phyloP scores from a whole-genome alignment of 768 basidiomycete species.

The Cystofilobasidium macerans region DNA sequence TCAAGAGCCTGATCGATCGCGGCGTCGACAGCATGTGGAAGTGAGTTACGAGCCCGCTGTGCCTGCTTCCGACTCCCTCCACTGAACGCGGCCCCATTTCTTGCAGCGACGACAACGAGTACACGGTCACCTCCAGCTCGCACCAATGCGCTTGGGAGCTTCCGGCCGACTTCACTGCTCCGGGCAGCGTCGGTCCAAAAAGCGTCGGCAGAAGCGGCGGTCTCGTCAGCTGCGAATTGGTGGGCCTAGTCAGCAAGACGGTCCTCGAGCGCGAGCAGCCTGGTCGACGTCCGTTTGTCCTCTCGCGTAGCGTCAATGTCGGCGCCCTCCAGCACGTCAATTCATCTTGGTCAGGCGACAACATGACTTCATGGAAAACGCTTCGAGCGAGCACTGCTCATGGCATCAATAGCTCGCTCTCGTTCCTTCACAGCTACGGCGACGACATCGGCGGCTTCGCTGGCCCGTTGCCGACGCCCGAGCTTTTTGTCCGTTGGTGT shows the following conservation, averaged over 20 bases:
- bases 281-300: constrained; percentile 33
- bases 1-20: constrained; percentile 30
- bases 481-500: constrained; percentile 37
- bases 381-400: constrained; percentile 35
- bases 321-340: constrained; percentile 35
- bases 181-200: neutral
- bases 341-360: constrained; percentile 37
- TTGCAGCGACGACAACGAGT: constrained; percentile 38
- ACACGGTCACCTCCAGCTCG: neutral
- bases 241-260: constrained; percentile 32
- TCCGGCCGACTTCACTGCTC: neutral
- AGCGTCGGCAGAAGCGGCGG: constrained; percentile 20
- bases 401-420: constrained; percentile 32
- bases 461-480: constrained; percentile 34
- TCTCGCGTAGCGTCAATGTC: constrained; percentile 37
- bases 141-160: constrained; percentile 9
- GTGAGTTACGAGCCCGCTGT: neutral
- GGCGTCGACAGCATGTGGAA: constrained; percentile 34
- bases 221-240: constrained; percentile 27
- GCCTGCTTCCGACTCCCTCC: neutral
- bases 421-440: constrained; percentile 29
- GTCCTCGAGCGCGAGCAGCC: constrained; percentile 29
- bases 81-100: neutral
- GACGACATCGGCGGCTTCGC: constrained; percentile 38
- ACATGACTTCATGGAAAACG: constrained; percentile 34